These are phyloP conservation scores for Nectriaceae sp. DNA, from an alignment of 2,329 filamentous ascomycete species.

Conservation along the genomic window DNA sequence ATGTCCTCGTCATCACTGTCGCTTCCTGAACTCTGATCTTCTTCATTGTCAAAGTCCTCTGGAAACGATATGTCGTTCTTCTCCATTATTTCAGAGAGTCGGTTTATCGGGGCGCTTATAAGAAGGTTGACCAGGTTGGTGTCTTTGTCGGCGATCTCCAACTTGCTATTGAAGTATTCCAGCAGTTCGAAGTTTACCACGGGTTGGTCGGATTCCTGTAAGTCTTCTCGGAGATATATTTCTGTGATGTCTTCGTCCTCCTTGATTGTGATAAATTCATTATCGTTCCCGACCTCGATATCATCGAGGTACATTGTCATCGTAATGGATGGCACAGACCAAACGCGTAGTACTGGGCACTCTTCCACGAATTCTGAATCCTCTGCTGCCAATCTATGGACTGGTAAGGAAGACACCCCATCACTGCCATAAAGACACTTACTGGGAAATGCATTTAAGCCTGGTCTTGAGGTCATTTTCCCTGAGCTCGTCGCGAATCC, in stretches of 20 bases:
- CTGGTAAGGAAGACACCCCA: no score
- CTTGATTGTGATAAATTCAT: conserved; percentile 1
- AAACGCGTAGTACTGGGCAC: no score
- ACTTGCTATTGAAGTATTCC: conserved; percentile 3
- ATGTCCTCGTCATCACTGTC: no score
- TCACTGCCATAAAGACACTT: not conserved
- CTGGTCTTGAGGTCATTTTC: conserved; percentile 2
- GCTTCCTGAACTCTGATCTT: no score
- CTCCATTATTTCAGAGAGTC: not conserved
- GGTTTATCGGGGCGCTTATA: not conserved
- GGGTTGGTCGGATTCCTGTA: not conserved
- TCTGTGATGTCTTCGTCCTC: not conserved
- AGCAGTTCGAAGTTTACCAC: conserved; percentile 1
- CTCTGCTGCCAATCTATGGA: no score
- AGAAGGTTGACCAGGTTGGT: conserved; percentile 4
- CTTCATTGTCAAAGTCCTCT: not conserved
- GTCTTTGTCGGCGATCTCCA: not conserved
- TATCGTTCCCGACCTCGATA: conserved; percentile 3
- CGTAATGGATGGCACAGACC: conserved; percentile 7
- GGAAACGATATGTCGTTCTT: not conserved
- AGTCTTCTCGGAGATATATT: not conserved
- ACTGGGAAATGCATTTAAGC: not conserved
- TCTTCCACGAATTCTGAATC: no score
- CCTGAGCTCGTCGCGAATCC: conserved; percentile 1
- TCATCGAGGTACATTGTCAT: not conserved